A percentile compares a stretch with the other conserved stretches of the same genome.
Evolutionary conservation across 202 grass and related monocot species (phyloP).

Genomic region (Miscanthus sacchariflorus): DNA sequence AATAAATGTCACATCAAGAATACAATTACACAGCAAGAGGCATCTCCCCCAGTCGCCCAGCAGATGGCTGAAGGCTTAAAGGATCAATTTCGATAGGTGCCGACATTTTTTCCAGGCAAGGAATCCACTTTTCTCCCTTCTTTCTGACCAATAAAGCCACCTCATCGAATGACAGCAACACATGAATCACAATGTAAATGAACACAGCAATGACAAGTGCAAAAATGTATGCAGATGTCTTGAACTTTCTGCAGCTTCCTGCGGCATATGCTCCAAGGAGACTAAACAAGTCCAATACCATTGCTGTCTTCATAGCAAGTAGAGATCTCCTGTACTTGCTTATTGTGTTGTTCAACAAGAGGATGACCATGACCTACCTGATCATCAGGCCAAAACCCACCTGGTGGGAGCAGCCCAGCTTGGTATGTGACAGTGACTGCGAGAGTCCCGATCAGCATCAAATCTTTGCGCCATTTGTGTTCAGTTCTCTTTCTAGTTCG

Average conservation of each 20-base stretch:
- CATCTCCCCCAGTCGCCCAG: background rate
- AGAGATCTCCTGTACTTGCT: constrained; percentile 45
- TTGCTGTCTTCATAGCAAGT: constrained; percentile 54
- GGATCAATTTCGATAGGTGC: constrained; percentile 4
- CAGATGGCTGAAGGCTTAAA: constrained; percentile 23
- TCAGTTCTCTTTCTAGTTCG: constrained; percentile 1
- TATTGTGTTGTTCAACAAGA: constrained; percentile 59
- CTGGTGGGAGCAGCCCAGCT: constrained; percentile 52
- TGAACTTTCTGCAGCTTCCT: constrained; percentile 48
- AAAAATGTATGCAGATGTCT: constrained; percentile 55
- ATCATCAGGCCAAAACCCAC: constrained; percentile 53
- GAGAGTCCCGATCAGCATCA: constrained; percentile 59
- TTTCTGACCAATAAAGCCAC: constrained; percentile 27
- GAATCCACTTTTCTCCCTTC: constrained; percentile 37
- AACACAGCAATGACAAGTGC: constrained; percentile 45
- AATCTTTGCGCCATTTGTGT: constrained; percentile 66
- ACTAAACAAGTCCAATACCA: constrained; percentile 53
- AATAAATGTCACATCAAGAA: constrained; percentile 3
- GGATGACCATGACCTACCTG: constrained; percentile 49
- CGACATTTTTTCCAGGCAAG: constrained; percentile 26
- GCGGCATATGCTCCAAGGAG: constrained; percentile 46
- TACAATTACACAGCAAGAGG: constrained; percentile 17
- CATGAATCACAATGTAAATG: constrained; percentile 51
- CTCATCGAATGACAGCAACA: constrained; percentile 52
- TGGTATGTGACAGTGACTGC: constrained; percentile 60